Percentiles rank a stretch among this genome's conserved stretches.
phyloP scores from a whole-genome alignment of 129 eudicot genomes.

The Logfia minima region DNA sequence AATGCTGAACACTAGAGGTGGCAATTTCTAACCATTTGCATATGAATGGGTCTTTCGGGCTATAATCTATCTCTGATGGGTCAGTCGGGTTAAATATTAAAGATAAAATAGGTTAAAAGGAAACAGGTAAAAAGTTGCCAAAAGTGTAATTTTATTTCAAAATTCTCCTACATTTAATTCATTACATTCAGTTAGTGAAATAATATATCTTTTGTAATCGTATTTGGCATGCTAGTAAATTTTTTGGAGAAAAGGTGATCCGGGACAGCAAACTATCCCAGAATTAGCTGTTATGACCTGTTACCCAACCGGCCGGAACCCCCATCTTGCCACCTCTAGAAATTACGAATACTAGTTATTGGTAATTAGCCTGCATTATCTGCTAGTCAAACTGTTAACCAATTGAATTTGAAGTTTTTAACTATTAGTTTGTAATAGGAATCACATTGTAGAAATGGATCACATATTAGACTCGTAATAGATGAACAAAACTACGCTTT shows the following conservation, averaged over 20 bases:
- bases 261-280: neutral
- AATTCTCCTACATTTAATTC: neutral
- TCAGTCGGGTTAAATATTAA: neutral
- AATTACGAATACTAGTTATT: neutral
- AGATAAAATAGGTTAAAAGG: neutral
- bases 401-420: conserved; percentile 17
- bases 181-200: neutral
- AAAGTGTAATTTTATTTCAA: neutral
- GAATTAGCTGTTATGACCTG: neutral
- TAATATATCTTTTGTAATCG: neutral
- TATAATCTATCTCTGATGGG: neutral
- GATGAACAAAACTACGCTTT: neutral
- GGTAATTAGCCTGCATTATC: conserved; percentile 6
- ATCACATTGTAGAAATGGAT: conserved; percentile 6
- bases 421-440: neutral
- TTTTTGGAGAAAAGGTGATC: neutral
- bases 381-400: neutral
- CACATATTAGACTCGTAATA: neutral
- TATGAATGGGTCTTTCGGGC: neutral
- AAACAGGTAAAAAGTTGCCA: neutral
- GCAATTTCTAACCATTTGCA: neutral
- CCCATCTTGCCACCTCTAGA: neutral
- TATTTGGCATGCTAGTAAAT: neutral
- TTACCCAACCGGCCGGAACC: neutral
- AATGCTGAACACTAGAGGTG: neutral